A percentile compares a stretch with the other conserved stretches of the same genome.
Evolutionary conservation across 257 asterid species (phyloP).

Genomic region (Rauvolfia tetraphylla): DNA sequence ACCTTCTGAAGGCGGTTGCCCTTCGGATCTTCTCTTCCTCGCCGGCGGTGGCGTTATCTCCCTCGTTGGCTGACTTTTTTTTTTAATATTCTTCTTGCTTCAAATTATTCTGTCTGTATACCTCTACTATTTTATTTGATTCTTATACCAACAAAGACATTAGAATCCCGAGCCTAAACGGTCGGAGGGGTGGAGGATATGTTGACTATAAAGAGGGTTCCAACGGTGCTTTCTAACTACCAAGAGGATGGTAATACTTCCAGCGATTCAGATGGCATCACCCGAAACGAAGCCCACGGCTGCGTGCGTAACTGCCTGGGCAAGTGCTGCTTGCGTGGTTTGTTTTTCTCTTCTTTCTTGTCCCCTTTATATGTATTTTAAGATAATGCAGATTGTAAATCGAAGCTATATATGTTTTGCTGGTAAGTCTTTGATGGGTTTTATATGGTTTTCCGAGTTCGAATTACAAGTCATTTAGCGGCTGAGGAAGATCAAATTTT

Average conservation of each 20-base stretch:
- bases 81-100: not conserved
- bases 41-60: constrained; percentile 36
- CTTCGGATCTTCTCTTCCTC: constrained; percentile 69
- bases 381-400: no score
- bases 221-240: constrained; percentile 63
- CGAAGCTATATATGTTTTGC: no score
- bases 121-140: not conserved
- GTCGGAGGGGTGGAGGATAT: constrained; percentile 22
- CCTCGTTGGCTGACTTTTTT: constrained; percentile 8
- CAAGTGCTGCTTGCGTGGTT: constrained; percentile 71
- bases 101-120: not conserved
- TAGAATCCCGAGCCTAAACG: not conserved
- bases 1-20: constrained; percentile 82
- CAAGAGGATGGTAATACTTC: constrained; percentile 39
- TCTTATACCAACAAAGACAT: no score
- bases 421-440: no score
- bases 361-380: no score
- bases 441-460: no score
- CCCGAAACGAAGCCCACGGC: constrained; percentile 25
- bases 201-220: constrained; percentile 72
- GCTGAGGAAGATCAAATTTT: no score
- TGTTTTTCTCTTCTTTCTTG: no score
- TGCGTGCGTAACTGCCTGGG: constrained; percentile 68
- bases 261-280: constrained; percentile 26
- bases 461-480: no score